phyloP scores from a whole-genome alignment of 2,329 filamentous ascomycete species.

The Phyllosticta capitalensis region DNA sequence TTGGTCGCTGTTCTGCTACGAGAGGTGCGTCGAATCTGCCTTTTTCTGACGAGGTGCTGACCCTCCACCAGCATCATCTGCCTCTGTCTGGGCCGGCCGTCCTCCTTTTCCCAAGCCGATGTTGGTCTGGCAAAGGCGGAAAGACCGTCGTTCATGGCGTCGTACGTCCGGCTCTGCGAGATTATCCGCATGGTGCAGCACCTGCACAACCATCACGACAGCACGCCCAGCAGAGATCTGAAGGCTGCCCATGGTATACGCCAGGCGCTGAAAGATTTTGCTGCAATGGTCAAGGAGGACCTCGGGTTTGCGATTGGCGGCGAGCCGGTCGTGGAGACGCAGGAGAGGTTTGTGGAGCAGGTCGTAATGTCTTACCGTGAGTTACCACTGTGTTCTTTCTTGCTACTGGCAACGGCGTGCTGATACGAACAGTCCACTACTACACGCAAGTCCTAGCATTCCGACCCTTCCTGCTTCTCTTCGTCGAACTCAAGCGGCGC shows the following conservation, averaged over 20 bases:
- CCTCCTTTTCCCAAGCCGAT: slow-evolving; percentile 4
- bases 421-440: background rate
- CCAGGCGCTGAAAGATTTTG: background rate
- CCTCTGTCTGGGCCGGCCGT: slow-evolving; percentile 3
- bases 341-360: slow-evolving; percentile 1
- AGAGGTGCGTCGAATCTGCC: background rate
- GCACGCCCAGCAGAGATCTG: slow-evolving; percentile 2
- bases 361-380: slow-evolving; percentile 5
- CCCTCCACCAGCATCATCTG: background rate
- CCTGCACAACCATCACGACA: slow-evolving; percentile 8
- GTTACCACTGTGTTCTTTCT: background rate
- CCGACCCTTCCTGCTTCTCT: slow-evolving; percentile 8
- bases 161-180: slow-evolving; percentile 1
- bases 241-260: slow-evolving; percentile 5
- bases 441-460: slow-evolving; percentile 7
- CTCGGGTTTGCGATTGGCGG: slow-evolving; percentile 2
- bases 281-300: slow-evolving; percentile 1
- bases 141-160: slow-evolving; percentile 1
- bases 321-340: background rate
- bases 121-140: slow-evolving; percentile 3
- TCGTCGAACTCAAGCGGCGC: slow-evolving; percentile 7
- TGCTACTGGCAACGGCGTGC: background rate
- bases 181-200: slow-evolving; percentile 6
- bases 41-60: background rate
- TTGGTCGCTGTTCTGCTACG: slow-evolving; percentile 5